Conservation (phyloP, 345 rosid genomes). For the Isatis tinctoria region DNA sequence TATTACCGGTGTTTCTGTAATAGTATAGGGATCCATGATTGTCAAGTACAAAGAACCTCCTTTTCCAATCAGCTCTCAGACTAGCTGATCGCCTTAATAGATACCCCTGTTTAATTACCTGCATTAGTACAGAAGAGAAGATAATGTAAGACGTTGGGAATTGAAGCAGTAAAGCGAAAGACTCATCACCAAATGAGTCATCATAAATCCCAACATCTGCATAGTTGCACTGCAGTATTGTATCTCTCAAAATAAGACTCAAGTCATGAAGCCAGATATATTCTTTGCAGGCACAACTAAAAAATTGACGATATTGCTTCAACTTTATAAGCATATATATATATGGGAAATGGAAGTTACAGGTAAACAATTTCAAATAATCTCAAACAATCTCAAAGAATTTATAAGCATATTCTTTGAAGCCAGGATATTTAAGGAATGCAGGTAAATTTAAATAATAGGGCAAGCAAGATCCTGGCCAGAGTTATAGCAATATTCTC, state of each 20-base stretch:
- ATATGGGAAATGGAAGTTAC: no score
- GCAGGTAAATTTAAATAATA: no score
- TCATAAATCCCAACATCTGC: background rate
- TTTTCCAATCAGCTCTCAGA: slow-evolving; percentile 76
- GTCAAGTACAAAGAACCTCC: slow-evolving; percentile 85
- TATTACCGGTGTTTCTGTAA: slow-evolving; percentile 59
- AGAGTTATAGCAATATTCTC: background rate
- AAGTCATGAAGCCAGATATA: background rate
- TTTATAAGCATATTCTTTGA: no score
- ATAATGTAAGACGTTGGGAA: background rate
- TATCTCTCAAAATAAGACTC: background rate
- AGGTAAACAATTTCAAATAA: no score
- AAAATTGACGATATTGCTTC: background rate
- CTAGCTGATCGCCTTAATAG: slow-evolving; percentile 69
- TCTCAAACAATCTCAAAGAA: no score
- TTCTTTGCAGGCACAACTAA: background rate
- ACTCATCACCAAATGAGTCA: background rate
- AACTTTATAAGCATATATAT: no score
- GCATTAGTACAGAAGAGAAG: slow-evolving; percentile 33
- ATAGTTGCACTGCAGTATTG: background rate
- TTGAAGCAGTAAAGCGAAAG: background rate
- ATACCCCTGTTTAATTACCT: slow-evolving; percentile 74
- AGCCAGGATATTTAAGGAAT: no score
- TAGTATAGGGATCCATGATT: slow-evolving; percentile 73
- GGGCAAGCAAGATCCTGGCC: background rate